Percentiles rank a stretch among this genome's conserved stretches.
Evolutionary conservation across 495 filamentous ascomycete species (phyloP).

Genomic region (Penicillium arizonense): DNA sequence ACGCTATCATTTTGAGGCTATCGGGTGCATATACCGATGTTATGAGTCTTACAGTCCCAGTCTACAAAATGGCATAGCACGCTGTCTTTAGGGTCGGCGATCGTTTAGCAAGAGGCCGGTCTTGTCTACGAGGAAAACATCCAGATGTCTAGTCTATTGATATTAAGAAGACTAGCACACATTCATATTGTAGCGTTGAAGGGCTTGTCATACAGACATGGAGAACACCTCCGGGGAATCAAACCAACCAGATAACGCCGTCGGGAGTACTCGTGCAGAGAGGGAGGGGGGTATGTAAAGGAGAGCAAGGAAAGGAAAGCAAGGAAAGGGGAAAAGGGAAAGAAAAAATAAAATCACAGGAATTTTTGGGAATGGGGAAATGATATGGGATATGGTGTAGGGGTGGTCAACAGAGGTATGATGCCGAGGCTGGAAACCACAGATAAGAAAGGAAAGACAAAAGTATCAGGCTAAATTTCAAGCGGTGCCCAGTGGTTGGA

Average conservation of each 20-base stretch:
- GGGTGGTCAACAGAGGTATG: constrained; percentile 29
- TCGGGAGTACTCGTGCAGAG: constrained; percentile 6
- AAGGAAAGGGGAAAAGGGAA: constrained; percentile 10
- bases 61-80: too few species aligned
- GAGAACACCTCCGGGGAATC: constrained; percentile 22
- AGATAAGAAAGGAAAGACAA: constrained; percentile 22
- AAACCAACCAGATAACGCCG: constrained; percentile 15
- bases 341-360: constrained; percentile 20
- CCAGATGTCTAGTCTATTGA: constrained; percentile 4
- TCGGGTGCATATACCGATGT: too few species aligned
- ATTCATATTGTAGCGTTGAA: constrained; percentile 22
- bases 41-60: too few species aligned
- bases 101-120: too few species aligned
- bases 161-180: constrained; percentile 3
- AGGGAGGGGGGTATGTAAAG: constrained; percentile 2
- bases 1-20: too few species aligned
- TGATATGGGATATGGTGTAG: background rate
- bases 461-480: constrained; percentile 26
- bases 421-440: constrained; percentile 24
- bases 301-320: constrained; percentile 11
- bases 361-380: constrained; percentile 15
- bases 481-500: constrained; percentile 16
- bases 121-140: background rate
- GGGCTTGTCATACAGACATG: constrained; percentile 23
- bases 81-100: too few species aligned